Evolutionary conservation across 1,284 basidiomycete species (phyloP).

Genomic region (Papiliotrema nemorosa): DNA sequence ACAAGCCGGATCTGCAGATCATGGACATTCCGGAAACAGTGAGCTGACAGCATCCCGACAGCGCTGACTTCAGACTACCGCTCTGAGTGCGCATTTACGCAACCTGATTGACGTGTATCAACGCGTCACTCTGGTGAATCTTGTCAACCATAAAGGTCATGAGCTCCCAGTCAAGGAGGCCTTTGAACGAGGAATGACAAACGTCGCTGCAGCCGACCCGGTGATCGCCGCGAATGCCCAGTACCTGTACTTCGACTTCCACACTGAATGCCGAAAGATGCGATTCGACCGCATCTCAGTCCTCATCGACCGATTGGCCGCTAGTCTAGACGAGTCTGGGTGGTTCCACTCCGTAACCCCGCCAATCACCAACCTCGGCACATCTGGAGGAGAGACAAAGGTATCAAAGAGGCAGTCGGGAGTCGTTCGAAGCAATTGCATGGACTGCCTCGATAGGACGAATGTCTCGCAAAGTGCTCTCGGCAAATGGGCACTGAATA

Average conservation of each 20-base stretch:
- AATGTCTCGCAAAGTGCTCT: slow-evolving; percentile 91
- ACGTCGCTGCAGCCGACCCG: slow-evolving; percentile 35
- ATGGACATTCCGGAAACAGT: slow-evolving; percentile 89
- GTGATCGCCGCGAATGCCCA: slow-evolving; percentile 55
- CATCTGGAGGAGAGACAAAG: slow-evolving; percentile 13
- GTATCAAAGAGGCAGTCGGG: slow-evolving; percentile 41
- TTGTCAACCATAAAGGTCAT: slow-evolving; percentile 93
- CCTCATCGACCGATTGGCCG: slow-evolving; percentile 72
- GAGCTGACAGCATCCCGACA: slow-evolving; percentile 22
- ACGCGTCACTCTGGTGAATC: slow-evolving; percentile 76
- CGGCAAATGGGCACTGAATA: slow-evolving; percentile 76
- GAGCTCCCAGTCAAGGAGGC: slow-evolving; percentile 96
- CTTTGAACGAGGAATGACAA: slow-evolving; percentile 72
- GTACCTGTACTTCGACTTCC: slow-evolving; percentile 98
- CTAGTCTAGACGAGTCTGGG: slow-evolving; percentile 70
- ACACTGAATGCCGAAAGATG: slow-evolving; percentile 92
- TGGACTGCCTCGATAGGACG: slow-evolving; percentile 95
- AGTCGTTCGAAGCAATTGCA: slow-evolving; percentile 56
- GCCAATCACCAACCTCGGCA: slow-evolving; percentile 1
- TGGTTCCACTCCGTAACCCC: slow-evolving; percentile 47
- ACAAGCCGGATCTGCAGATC: slow-evolving; percentile 94
- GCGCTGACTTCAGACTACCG: slow-evolving; percentile 57
- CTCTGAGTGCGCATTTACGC: slow-evolving; percentile 70
- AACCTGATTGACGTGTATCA: slow-evolving; percentile 76
- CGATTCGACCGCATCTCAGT: slow-evolving; percentile 88